phyloP scores from a whole-genome alignment of 2,329 filamentous ascomycete genomes.

The Penicillium sp. region DNA sequence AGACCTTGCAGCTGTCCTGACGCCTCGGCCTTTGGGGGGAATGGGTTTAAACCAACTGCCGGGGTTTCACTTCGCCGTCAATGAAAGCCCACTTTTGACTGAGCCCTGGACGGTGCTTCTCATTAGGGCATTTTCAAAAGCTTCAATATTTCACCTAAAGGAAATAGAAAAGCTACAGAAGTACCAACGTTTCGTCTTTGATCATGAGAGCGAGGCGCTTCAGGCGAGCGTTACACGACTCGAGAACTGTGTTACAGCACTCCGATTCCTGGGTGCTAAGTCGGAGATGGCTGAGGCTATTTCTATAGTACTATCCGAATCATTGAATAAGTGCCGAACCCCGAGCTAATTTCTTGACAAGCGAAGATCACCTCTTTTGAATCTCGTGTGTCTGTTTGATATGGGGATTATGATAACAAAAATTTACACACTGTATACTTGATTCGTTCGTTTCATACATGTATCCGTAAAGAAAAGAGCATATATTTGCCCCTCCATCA shows the following conservation, averaged over 20 bases:
- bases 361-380: no score
- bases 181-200: background rate
- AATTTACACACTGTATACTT: no score
- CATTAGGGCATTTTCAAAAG: background rate
- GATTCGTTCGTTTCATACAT: no score
- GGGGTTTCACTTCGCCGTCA: background rate
- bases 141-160: background rate
- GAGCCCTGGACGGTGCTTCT: background rate
- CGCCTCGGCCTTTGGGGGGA: background rate
- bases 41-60: background rate
- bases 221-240: background rate
- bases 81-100: background rate
- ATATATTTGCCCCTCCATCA: no score
- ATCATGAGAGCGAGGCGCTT: background rate
- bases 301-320: background rate
- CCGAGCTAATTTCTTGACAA: background rate
- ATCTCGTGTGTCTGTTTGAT: no score
- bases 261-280: background rate
- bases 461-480: no score
- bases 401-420: no score
- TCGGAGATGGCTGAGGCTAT: background rate
- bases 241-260: background rate
- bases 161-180: background rate
- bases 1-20: background rate
- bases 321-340: background rate